phyloP scores from a whole-genome alignment of 1,284 basidiomycete genomes.

The Heterobasidion parviporum region DNA sequence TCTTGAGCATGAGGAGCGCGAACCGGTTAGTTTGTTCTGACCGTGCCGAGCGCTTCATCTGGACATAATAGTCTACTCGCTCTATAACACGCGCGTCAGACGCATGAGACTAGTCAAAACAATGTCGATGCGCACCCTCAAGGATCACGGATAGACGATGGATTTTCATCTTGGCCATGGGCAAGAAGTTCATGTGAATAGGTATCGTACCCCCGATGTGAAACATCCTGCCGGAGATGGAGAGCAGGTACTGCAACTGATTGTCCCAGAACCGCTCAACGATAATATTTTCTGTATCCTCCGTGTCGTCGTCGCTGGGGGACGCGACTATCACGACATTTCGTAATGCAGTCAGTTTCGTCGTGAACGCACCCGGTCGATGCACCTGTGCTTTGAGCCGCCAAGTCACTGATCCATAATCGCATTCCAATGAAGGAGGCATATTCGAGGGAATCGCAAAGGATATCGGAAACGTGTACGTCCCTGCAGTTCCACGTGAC shows the following conservation, averaged over 20 bases:
- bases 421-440: constrained; percentile 75
- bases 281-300: constrained; percentile 78
- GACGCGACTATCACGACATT: constrained; percentile 76
- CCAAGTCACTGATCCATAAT: constrained; percentile 79
- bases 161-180: constrained; percentile 79
- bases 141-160: constrained; percentile 72
- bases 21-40: constrained; percentile 67
- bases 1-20: constrained; percentile 61
- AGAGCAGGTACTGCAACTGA: constrained; percentile 81
- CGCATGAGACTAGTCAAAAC: background rate
- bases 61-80: constrained; percentile 72
- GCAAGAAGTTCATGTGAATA: constrained; percentile 77
- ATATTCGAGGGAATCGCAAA: constrained; percentile 78
- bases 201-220: constrained; percentile 81
- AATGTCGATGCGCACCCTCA: constrained; percentile 55
- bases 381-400: constrained; percentile 77
- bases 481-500: constrained; percentile 39
- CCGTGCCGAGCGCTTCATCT: constrained; percentile 64
- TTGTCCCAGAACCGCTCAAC: constrained; percentile 92
- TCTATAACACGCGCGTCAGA: constrained; percentile 34
- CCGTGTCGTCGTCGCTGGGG: constrained; percentile 73
- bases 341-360: constrained; percentile 62
- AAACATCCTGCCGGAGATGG: constrained; percentile 75
- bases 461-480: constrained; percentile 91
- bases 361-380: constrained; percentile 75